Evolutionary conservation across 1,284 basidiomycete species (phyloP).

Genomic region (Fistulina hepatica): DNA sequence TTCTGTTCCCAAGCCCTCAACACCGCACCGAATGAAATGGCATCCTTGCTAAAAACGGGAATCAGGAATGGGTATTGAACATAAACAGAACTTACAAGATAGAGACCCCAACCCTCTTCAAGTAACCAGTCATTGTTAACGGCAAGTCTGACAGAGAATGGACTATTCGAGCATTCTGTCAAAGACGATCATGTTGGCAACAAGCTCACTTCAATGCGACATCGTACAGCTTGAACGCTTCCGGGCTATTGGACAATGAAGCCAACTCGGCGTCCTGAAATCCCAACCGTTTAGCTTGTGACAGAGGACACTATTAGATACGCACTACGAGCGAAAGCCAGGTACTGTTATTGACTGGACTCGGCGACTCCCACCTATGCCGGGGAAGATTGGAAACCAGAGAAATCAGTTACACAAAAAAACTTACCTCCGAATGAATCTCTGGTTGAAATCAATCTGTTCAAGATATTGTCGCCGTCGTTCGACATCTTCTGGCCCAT

Average conservation of each 20-base stretch:
- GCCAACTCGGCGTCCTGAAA: slow-evolving; percentile 57
- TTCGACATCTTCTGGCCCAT: too few relatives aligned
- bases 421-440: slow-evolving; percentile 50
- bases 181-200: neutral
- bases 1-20: slow-evolving; percentile 53
- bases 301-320: slow-evolving; percentile 9
- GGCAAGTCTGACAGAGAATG: slow-evolving; percentile 32
- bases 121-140: slow-evolving; percentile 56
- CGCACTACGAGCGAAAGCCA: slow-evolving; percentile 58
- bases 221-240: slow-evolving; percentile 56
- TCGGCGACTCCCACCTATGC: slow-evolving; percentile 52
- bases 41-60: slow-evolving; percentile 44
- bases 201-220: slow-evolving; percentile 46
- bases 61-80: slow-evolving; percentile 4
- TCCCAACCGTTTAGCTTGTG: neutral
- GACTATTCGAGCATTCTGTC: neutral
- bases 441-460: slow-evolving; percentile 50
- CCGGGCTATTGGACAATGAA: slow-evolving; percentile 40
- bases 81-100: slow-evolving; percentile 32
- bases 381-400: neutral
- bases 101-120: slow-evolving; percentile 60
- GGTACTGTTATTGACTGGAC: slow-evolving; percentile 52
- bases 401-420: too few relatives aligned
- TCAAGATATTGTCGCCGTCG: slow-evolving; percentile 34
- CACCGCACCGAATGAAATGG: slow-evolving; percentile 56